A percentile compares a stretch with the other conserved stretches of the same genome.
Evolutionary conservation across 108 stramenopile genomes (phyloP).

Genomic region (Skeletonema marinoi): DNA sequence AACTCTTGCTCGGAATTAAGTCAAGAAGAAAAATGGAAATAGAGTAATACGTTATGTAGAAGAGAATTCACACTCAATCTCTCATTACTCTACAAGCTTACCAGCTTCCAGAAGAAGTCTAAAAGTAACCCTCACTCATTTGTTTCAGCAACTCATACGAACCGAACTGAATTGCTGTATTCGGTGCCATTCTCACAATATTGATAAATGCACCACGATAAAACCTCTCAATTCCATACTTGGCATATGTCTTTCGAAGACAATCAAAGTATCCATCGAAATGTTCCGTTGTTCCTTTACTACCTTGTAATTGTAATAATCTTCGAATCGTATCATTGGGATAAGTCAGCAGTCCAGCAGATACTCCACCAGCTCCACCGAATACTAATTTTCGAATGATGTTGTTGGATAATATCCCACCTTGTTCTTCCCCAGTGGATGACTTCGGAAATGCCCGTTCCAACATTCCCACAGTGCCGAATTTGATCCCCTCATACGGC

Average conservation of each 20-base stretch:
- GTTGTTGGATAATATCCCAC: slow-evolving; percentile 7
- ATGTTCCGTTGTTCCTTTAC: slow-evolving; percentile 64
- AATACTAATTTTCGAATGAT: slow-evolving; percentile 72
- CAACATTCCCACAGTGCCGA: slow-evolving; percentile 87
- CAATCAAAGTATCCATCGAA: slow-evolving; percentile 88
- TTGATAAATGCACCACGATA: slow-evolving; percentile 80
- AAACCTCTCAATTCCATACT: slow-evolving; percentile 72
- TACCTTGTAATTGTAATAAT: slow-evolving; percentile 86
- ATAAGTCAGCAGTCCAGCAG: slow-evolving; percentile 82
- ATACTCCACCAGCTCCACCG: slow-evolving; percentile 83
- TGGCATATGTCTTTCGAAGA: slow-evolving; percentile 64
- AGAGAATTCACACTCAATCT: too few relatives aligned
- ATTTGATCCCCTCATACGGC: slow-evolving; percentile 91
- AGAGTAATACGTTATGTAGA: too few relatives aligned
- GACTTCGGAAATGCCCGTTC: slow-evolving; percentile 66
- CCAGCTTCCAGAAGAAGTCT: not conserved
- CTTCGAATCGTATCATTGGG: slow-evolving; percentile 92
- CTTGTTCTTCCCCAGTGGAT: slow-evolving; percentile 8
- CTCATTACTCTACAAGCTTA: too few relatives aligned
- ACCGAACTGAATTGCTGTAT: slow-evolving; percentile 89
- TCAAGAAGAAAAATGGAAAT: too few relatives aligned
- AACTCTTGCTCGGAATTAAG: too few relatives aligned
- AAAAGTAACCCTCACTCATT: slow-evolving; percentile 30
- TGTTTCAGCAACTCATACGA: slow-evolving; percentile 80
- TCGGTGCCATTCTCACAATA: slow-evolving; percentile 87